A percentile compares a stretch with the other conserved stretches of the same genome.
These are phyloP conservation scores for Oryza coarctata DNA, from an alignment of 176 grass and related monocot genomes.

Conservation along the genomic window DNA sequence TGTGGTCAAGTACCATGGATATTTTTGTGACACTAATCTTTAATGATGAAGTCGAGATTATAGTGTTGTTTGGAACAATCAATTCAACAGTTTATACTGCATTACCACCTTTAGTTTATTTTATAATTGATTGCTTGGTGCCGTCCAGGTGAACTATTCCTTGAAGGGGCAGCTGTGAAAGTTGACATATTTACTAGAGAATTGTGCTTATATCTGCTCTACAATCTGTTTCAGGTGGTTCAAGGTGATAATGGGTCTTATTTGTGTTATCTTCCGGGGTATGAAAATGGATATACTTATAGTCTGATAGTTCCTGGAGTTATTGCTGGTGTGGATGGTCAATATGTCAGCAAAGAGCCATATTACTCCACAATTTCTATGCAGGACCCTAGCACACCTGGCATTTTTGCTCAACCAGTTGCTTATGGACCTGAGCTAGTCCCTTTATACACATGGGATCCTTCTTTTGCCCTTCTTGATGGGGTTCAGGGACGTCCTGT, in stretches of 20 bases:
- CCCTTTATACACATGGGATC: conserved; percentile 71
- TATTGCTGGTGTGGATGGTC: conserved; percentile 54
- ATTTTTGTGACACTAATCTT: conserved; percentile 16
- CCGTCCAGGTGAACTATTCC: conserved; percentile 7
- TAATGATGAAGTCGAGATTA: conserved; percentile 10
- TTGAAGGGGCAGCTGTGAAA: conserved; percentile 10
- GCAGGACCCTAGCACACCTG: conserved; percentile 47
- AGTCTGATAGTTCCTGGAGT: conserved; percentile 46
- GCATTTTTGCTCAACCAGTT: conserved; percentile 51
- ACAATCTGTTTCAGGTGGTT: conserved; percentile 56
- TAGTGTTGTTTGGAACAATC: background rate
- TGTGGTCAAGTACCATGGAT: conserved; percentile 9
- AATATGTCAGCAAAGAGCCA: conserved; percentile 60
- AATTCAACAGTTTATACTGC: conserved; percentile 11
- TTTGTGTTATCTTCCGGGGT: conserved; percentile 63
- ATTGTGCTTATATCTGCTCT: conserved; percentile 17
- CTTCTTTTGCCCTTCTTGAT: conserved; percentile 60
- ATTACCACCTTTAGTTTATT: background rate
- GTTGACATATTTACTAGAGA: conserved; percentile 32
- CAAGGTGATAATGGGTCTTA: conserved; percentile 80
- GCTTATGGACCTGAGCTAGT: conserved; percentile 61
- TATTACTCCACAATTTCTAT: conserved; percentile 52
- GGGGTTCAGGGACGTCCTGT: conserved; percentile 62
- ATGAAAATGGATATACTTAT: conserved; percentile 68
- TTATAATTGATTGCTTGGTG: background rate